Evolutionary conservation across 2,329 filamentous ascomycete species (phyloP), one percentile per base, ranked within the genome.

Genomic region (Onygenales sp.): DNA sequence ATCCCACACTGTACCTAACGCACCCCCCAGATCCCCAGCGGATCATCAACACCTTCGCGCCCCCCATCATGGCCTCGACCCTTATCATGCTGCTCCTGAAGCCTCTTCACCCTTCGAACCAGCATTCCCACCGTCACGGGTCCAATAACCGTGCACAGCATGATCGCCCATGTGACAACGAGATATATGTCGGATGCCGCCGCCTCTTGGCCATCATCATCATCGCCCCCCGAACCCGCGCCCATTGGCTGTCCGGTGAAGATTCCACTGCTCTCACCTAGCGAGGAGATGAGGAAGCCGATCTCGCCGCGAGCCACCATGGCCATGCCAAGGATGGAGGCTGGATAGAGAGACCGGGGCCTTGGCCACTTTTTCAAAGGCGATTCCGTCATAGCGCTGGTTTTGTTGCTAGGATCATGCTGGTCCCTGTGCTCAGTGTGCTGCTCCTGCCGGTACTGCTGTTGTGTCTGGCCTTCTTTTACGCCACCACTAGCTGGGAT

Each of bases 241-340:
- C 17, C 17, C 17, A 17, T 17, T 17, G 17, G 17, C 17, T 33
- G 13, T 7, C 33, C 21, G 14, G 14, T 2, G 43, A 80, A 80
- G 9, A 80, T 71, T 0, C 76, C 75, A 11, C 72, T 69, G 5
- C 69, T 76, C 60, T 87, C 77, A 0, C 85, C 85, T 0, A 90
- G 66, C 0, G 84, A 81, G 1, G 84, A 83, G 56, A 93, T 88
- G 43, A 92, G 66, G 57, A 89, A 89, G 0, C 87, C 86, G 36
- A 92, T 88, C 64, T 93, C 87, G 0, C 87, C 87, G n/a, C 87
- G 76, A 0, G 87, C 82, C 0, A 86, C 79, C 87, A 92, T 92
- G 2, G 81, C 81, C 14, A 78, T 73, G 0, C 83, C 83, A 0
- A 91, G 69, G 2, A 91, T 82, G 0, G 78, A 74, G 0, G 82